These are phyloP conservation scores for Tetracladium setigerum DNA, from an alignment of 495 filamentous ascomycete genomes.

Conservation along the genomic window DNA sequence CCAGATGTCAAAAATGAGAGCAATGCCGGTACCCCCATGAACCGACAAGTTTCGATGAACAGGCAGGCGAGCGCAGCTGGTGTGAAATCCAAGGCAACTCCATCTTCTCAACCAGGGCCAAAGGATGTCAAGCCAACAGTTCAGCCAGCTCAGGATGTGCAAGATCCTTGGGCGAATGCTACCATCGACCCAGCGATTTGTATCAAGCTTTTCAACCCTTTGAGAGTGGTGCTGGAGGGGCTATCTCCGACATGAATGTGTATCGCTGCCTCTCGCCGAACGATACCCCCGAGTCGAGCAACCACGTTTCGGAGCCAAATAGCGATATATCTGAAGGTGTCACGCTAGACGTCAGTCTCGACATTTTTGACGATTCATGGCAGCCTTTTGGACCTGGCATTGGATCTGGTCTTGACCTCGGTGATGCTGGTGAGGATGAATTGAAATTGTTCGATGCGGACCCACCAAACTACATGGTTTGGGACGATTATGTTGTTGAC, in stretches of 20 bases:
- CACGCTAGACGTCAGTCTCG: constrained; percentile 23
- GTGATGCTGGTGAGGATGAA: constrained; percentile 23
- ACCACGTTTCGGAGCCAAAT: constrained; percentile 45
- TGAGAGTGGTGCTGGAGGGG: constrained; percentile 30
- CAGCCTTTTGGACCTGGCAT: constrained; percentile 23
- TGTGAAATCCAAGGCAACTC: constrained; percentile 17
- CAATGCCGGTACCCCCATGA: constrained; percentile 35
- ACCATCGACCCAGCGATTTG: constrained; percentile 41
- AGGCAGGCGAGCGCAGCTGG: constrained; percentile 33
- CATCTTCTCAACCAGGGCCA: constrained; percentile 9
- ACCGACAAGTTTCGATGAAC: constrained; percentile 40
- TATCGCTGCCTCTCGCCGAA: constrained; percentile 44
- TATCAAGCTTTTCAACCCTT: constrained; percentile 26
- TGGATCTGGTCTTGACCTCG: no score
- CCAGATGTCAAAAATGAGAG: constrained; percentile 28
- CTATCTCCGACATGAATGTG: constrained; percentile 36
- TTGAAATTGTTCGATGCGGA: constrained; percentile 14
- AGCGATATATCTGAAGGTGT: constrained; percentile 45
- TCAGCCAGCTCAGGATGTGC: not conserved
- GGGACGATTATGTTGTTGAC: constrained; percentile 31
- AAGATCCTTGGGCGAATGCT: constrained; percentile 28
- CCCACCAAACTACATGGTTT: constrained; percentile 11
- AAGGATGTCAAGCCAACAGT: constrained; percentile 4
- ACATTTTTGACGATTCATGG: constrained; percentile 35
- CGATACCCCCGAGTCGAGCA: constrained; percentile 49